phyloP scores from a whole-genome alignment of 2,329 filamentous ascomycete species.

The Xylaria polymorpha region DNA sequence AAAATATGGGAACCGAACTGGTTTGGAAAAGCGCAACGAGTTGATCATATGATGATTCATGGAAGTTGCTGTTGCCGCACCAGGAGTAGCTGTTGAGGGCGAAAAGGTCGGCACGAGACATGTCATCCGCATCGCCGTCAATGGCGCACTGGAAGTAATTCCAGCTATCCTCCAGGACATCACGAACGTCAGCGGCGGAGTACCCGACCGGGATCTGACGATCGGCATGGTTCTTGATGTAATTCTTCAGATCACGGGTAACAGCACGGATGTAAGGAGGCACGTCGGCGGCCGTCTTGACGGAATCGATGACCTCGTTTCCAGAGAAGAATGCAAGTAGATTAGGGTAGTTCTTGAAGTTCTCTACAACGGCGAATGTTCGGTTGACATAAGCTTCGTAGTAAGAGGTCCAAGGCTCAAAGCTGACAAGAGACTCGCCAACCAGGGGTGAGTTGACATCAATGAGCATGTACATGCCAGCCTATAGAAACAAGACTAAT shows the following conservation, averaged over 20 bases:
- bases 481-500: slow-evolving; percentile 34
- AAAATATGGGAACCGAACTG: slow-evolving; percentile 80
- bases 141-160: slow-evolving; percentile 78
- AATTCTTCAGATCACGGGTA: slow-evolving; percentile 83
- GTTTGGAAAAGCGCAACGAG: slow-evolving; percentile 73
- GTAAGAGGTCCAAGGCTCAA: slow-evolving; percentile 69
- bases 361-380: slow-evolving; percentile 74
- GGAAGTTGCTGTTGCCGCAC: slow-evolving; percentile 73
- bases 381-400: slow-evolving; percentile 71
- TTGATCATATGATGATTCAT: slow-evolving; percentile 70
- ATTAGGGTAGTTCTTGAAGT: slow-evolving; percentile 75
- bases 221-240: slow-evolving; percentile 76
- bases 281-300: slow-evolving; percentile 66
- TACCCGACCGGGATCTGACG: slow-evolving; percentile 81
- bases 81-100: slow-evolving; percentile 83
- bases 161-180: slow-evolving; percentile 78
- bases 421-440: slow-evolving; percentile 67
- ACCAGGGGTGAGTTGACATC: slow-evolving; percentile 74
- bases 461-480: slow-evolving; percentile 76
- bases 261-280: slow-evolving; percentile 81
- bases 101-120: slow-evolving; percentile 78
- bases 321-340: slow-evolving; percentile 80
- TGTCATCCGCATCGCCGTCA: slow-evolving; percentile 64
- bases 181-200: slow-evolving; percentile 82
- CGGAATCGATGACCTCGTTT: slow-evolving; percentile 81